Conservation (phyloP, 345 rosid species). For the Capsella bursapastoris region DNA sequence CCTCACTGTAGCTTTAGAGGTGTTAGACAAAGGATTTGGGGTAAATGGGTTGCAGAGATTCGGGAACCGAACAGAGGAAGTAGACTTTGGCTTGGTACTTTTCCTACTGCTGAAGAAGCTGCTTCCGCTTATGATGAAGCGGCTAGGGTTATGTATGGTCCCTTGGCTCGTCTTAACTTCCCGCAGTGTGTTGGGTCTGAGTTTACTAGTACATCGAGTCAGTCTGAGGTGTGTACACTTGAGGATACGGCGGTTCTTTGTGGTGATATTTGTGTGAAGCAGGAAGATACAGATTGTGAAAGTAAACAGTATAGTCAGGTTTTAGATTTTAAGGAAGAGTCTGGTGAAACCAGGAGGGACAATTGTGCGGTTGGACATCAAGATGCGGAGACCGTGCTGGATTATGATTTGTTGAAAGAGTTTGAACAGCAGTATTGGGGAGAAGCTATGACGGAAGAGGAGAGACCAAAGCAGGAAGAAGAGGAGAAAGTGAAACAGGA, state of each 20-base stretch:
- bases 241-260: constrained; percentile 39
- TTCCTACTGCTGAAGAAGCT: constrained; percentile 71
- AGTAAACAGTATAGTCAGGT: constrained; percentile 18
- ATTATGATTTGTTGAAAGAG: constrained; percentile 25
- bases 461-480: constrained; percentile 13
- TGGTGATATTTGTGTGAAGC: constrained; percentile 21
- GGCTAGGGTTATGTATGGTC: constrained; percentile 75
- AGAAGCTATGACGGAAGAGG: background rate
- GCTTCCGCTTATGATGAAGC: constrained; percentile 85
- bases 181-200: constrained; percentile 43
- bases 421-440: constrained; percentile 37
- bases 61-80: constrained; percentile 70
- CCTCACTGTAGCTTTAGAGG: constrained; percentile 64
- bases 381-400: background rate
- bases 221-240: constrained; percentile 55
- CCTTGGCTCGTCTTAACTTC: constrained; percentile 64
- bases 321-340: constrained; percentile 15
- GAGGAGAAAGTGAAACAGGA: constrained; percentile 3
- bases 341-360: background rate
- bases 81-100: constrained; percentile 92
- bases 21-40: constrained; percentile 94
- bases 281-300: constrained; percentile 44
- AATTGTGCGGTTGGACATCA: background rate
- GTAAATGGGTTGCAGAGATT: constrained; percentile 94
- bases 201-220: constrained; percentile 44